Evolutionary conservation across 495 filamentous ascomycete species (phyloP).

Genomic region (Podospora didyma): DNA sequence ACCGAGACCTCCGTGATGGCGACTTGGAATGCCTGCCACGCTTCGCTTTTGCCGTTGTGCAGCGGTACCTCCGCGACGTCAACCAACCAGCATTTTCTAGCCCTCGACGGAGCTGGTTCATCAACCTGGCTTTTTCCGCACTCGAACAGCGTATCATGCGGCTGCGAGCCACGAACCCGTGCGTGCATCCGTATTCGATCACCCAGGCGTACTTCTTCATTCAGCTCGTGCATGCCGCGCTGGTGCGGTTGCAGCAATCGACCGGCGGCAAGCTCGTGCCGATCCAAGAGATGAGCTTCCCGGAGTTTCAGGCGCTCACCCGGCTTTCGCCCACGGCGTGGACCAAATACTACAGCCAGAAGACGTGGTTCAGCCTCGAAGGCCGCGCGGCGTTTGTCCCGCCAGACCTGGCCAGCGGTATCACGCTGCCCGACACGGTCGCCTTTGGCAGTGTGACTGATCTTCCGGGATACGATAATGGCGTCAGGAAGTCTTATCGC

Average conservation of each 20-base stretch:
- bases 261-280: not conserved
- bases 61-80: too few species aligned
- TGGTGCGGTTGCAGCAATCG: constrained; percentile 5
- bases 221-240: constrained; percentile 17
- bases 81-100: not conserved
- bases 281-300: too few species aligned
- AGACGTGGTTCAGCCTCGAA: constrained; percentile 15
- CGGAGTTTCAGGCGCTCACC: not conserved
- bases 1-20: too few species aligned
- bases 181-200: constrained; percentile 7
- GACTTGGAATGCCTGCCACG: too few species aligned
- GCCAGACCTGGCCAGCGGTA: constrained; percentile 10
- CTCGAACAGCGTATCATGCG: constrained; percentile 11
- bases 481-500: too few species aligned
- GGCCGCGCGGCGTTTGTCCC: constrained; percentile 14
- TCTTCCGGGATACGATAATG: too few species aligned
- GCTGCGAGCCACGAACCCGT: constrained; percentile 3
- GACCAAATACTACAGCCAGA: constrained; percentile 12
- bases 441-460: not conserved
- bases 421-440: constrained; percentile 11
- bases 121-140: constrained; percentile 16
- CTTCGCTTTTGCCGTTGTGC: too few species aligned
- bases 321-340: constrained; percentile 9
- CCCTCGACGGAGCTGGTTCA: constrained; percentile 18
- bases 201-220: constrained; percentile 21